These are phyloP conservation scores for Stentor coeruleus DNA, from an alignment of 73 alveolate species.

Conservation along the genomic window DNA sequence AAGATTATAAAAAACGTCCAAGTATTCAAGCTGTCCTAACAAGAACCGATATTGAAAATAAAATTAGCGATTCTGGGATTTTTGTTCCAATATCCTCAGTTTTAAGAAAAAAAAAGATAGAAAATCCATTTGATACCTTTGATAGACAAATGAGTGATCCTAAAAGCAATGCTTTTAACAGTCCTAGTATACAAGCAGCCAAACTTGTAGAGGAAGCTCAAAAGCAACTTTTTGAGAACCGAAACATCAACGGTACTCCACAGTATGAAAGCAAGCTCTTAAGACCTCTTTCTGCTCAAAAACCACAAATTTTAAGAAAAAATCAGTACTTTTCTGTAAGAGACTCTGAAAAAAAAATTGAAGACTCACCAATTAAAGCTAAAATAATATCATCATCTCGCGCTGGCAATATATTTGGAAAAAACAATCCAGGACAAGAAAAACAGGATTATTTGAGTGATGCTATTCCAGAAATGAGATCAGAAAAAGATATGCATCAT, in stretches of 20 bases:
- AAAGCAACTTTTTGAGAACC: neutral
- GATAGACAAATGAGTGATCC: neutral
- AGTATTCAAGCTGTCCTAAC: slow-evolving; percentile 2
- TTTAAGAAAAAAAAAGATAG: neutral
- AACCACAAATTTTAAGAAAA: neutral
- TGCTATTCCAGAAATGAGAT: neutral
- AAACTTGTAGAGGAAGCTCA: neutral
- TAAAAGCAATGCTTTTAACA: neutral
- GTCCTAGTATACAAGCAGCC: neutral
- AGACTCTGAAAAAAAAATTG: no score
- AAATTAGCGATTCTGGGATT: neutral
- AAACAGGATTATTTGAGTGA: neutral
- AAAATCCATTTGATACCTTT: no score
- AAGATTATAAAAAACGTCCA: slow-evolving; percentile 85
- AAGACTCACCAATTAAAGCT: neutral
- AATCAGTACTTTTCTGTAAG: no score
- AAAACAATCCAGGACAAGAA: neutral
- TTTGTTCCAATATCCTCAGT: neutral
- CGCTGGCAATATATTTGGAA: neutral
- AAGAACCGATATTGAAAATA: neutral
- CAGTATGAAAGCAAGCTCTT: neutral
- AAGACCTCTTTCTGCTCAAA: neutral
- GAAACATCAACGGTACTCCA: no score
- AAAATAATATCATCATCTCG: no score
- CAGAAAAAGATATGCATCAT: neutral